Percentiles rank a stretch among this genome's conserved stretches.
Conservation (phyloP, 2,329 filamentous ascomycete genomes). For the Colletotrichum aenigma region DNA sequence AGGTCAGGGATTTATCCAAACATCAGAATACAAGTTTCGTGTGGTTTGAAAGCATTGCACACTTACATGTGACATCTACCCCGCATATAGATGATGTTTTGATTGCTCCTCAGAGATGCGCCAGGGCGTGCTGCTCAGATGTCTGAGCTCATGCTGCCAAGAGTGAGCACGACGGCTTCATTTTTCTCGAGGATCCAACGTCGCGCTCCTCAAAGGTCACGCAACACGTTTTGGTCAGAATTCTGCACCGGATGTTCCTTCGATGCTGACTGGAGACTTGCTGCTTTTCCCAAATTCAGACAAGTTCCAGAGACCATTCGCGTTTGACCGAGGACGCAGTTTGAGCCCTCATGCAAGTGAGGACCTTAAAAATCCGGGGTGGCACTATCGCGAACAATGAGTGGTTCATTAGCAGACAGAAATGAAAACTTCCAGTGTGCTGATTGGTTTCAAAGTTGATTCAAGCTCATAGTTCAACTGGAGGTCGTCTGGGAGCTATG, state of each 20-base stretch:
- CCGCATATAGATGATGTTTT: background rate
- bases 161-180: background rate
- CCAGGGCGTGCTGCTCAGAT: background rate
- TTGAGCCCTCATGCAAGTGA: background rate
- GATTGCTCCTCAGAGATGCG: background rate
- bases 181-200: background rate
- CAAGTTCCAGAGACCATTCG: background rate
- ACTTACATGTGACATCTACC: background rate
- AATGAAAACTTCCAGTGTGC: no score
- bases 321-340: background rate
- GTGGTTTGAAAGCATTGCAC: background rate
- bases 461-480: background rate
- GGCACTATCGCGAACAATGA: background rate
- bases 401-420: background rate
- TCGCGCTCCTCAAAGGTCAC: background rate
- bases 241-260: background rate
- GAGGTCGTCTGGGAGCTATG: background rate
- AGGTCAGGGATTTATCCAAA: background rate
- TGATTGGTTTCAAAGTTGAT: background rate
- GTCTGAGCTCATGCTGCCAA: background rate
- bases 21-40: background rate
- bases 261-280: background rate
- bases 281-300: background rate
- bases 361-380: background rate
- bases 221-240: background rate